Conservation (phyloP, 495 filamentous ascomycete species). For the Hypoxylon rickii region DNA sequence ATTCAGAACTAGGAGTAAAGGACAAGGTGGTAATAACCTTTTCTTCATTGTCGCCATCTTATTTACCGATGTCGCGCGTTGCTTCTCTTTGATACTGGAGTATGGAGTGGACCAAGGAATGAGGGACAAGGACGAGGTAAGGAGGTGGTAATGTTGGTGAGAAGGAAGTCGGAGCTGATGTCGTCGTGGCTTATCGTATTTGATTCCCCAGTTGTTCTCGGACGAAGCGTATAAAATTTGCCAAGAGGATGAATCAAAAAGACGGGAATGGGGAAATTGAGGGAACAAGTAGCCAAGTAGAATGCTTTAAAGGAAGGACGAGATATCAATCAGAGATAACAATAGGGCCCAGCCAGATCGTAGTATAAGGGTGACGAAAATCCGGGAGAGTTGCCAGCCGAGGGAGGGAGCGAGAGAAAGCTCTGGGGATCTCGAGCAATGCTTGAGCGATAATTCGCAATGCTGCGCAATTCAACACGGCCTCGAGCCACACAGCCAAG, state of each 20-base stretch:
- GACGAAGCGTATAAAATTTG: slow-evolving; percentile 1
- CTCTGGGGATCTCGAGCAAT: too few species aligned
- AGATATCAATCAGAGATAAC: too few species aligned
- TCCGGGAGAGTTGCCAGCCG: slow-evolving; percentile 9
- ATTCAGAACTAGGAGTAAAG: slow-evolving; percentile 19
- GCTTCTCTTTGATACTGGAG: slow-evolving; percentile 13
- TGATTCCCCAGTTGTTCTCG: neutral
- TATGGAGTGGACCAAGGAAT: slow-evolving; percentile 30
- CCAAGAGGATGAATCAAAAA: neutral
- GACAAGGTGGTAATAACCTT: slow-evolving; percentile 33
- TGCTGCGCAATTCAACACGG: neutral
- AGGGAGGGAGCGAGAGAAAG: slow-evolving; percentile 1
- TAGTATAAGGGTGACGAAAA: slow-evolving; percentile 1
- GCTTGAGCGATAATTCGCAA: neutral
- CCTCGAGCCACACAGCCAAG: neutral
- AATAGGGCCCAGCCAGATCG: slow-evolving; percentile 5
- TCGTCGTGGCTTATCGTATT: neutral
- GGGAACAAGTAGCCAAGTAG: neutral
- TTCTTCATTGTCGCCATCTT: slow-evolving; percentile 41
- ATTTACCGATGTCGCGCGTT: slow-evolving; percentile 21
- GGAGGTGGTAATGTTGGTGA: too few species aligned
- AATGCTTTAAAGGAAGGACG: too few species aligned
- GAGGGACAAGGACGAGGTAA: too few species aligned
- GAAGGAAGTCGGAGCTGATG: too few species aligned
- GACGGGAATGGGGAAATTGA: neutral